These are phyloP conservation scores for Neonectria punicea DNA, from an alignment of 2,329 filamentous ascomycete species.

Conservation along the genomic window DNA sequence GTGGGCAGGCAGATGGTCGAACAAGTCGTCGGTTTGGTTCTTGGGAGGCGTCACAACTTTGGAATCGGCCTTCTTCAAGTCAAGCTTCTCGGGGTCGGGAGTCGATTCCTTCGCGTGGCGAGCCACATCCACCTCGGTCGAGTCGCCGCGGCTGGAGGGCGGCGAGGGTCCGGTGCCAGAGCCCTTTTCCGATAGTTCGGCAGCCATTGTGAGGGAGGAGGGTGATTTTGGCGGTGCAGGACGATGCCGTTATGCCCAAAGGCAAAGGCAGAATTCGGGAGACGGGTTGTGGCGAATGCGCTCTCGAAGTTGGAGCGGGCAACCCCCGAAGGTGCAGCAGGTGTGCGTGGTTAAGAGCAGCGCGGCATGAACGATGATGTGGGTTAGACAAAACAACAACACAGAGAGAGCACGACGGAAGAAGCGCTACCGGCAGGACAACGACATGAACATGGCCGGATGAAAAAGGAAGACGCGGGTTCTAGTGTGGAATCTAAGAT, in stretches of 20 bases:
- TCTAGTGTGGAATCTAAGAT: not conserved
- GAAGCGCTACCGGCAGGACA: not conserved
- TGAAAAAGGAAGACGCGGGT: not conserved
- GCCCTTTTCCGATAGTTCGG: constrained; percentile 41
- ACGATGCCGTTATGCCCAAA: not conserved
- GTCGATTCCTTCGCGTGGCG: constrained; percentile 27
- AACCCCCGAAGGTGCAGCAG: not conserved
- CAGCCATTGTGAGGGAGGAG: constrained; percentile 32
- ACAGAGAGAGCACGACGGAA: not conserved
- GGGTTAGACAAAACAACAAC: not conserved
- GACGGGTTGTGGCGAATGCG: constrained; percentile 1
- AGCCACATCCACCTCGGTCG: constrained; percentile 41
- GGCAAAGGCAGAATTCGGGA: not conserved
- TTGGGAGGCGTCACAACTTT: constrained; percentile 48
- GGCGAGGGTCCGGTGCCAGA: constrained; percentile 41
- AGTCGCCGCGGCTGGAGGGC: constrained; percentile 51
- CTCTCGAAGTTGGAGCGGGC: not conserved
- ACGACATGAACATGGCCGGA: not conserved
- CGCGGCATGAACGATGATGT: not conserved
- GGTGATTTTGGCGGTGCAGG: not conserved
- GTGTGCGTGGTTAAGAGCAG: not conserved
- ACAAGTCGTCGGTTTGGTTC: constrained; percentile 61
- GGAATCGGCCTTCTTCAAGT: constrained; percentile 57
- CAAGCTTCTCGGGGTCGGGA: constrained; percentile 32
- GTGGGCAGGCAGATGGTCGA: constrained; percentile 69